Evolutionary conservation across 345 rosid genomes (phyloP), one percentile per base, ranked within the genome.

Genomic region (Linum trigynum): DNA sequence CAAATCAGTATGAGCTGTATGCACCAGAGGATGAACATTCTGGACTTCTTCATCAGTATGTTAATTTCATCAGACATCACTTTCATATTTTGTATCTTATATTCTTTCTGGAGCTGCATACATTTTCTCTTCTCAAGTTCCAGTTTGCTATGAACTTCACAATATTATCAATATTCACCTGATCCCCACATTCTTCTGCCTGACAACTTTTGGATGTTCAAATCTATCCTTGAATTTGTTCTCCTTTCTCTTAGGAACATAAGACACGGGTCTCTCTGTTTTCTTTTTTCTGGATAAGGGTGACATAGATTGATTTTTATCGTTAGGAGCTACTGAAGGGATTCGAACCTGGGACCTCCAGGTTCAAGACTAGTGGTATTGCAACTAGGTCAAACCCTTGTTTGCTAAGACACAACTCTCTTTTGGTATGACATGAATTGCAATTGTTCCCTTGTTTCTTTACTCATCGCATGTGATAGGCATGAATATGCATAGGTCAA

Each of bases 31-130:
- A 92, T 75, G 98, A 90, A 76, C 98, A 90, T 79, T 72, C 91
- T 64, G 97, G 88, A 61, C 82, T 92, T 69, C 97, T 92, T 72
- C 98, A 92, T 58, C 82, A 91, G 98, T 92, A 83, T 65, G 9
- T 59, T 59, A 10, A 59, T 17, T 17, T 59, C 38, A 10, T 59
- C 7, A 2, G 38, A 23, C 9, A 2, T 59, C 2, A 59, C 62
- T 23, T 38, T 35, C 12, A 23, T 5, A 10, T 4, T 23, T 17
- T 5, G 2, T 59, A 5, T 59, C 9, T 5, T 3, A 59, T 16
- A 11, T 59, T 5, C 14, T 59, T 59, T 23, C 32, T 9, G 0
- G 12, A 23, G 3, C 14, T 10, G 37, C 39, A 23, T 59, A 38
- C 36, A 9, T 12, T 35, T 59, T 14, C 9, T 48, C 14, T 59